A percentile compares a stretch with the other conserved stretches of the same genome.
These are phyloP conservation scores for Candida sithepensis DNA, from an alignment of 805 yeast species.

Conservation along the genomic window DNA sequence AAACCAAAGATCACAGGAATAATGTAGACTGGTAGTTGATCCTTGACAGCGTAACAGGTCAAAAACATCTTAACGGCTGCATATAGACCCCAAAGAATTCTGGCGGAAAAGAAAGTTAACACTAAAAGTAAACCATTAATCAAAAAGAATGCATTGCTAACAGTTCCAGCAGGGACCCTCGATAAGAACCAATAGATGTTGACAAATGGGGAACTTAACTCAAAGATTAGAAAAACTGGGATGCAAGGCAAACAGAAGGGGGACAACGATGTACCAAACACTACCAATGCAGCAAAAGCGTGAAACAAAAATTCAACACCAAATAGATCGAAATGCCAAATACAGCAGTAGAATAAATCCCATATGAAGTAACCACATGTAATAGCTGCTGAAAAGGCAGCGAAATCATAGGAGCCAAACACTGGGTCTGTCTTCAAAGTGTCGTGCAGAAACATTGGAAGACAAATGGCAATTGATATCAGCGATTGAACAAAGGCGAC, in stretches of 20 bases:
- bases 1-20: slow-evolving; percentile 49
- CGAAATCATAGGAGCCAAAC: slow-evolving; percentile 70
- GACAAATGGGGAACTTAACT: slow-evolving; percentile 90
- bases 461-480: slow-evolving; percentile 52
- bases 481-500: slow-evolving; percentile 85
- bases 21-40: slow-evolving; percentile 41
- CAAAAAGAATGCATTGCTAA: slow-evolving; percentile 50
- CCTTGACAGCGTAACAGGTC: slow-evolving; percentile 38
- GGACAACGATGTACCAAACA: slow-evolving; percentile 56
- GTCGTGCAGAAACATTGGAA: slow-evolving; percentile 65
- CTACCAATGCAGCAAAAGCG: slow-evolving; percentile 76
- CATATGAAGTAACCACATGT: slow-evolving; percentile 87
- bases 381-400: slow-evolving; percentile 67
- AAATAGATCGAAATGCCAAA: slow-evolving; percentile 58
- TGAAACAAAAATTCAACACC: slow-evolving; percentile 83
- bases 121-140: slow-evolving; percentile 74
- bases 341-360: slow-evolving; percentile 72
- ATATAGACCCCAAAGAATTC: slow-evolving; percentile 85
- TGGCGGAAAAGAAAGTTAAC: slow-evolving; percentile 64
- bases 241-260: slow-evolving; percentile 82
- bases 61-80: slow-evolving; percentile 59
- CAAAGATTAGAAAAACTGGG: slow-evolving; percentile 80
- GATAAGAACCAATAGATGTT: slow-evolving; percentile 90
- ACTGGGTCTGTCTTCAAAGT: slow-evolving; percentile 47
- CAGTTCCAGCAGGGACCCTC: slow-evolving; percentile 64